Evolutionary conservation across 352 stramenopile genomes (phyloP), one percentile per base, ranked within the genome.

Genomic region (Aphanomyces invadans): DNA sequence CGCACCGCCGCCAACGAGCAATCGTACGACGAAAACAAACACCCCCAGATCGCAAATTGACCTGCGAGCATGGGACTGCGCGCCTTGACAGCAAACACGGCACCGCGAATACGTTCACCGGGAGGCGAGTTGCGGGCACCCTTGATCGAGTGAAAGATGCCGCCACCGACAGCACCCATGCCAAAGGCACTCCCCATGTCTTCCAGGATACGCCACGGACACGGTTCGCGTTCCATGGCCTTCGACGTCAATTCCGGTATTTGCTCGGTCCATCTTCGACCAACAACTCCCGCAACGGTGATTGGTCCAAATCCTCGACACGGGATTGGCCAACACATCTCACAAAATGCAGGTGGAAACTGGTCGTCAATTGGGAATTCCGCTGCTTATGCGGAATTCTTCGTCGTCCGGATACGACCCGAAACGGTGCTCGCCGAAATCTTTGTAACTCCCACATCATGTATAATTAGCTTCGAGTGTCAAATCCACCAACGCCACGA

Each of bases 141-240:
- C 74, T 98, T 98, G 70, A 98, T 90, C 31, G 88, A 95, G 80
- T 99, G 97, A 88, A 91, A 99, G 44, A 98, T 88, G 1, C 90
- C 91, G 70, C 97, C 97, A 51, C 97, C 97, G 31, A 96, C 84
- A 11, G 89, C 86, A 61, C 97, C 97, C 62, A 99, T 96, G 65
- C 96, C 84, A 78, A 99, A 99, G 46, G 96, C 96, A 65, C 96
- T 94, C 33, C 97, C 97, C 5, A 98, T 90, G 78, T 99, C 97
- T 74, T 99, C 97, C 9, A 99, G 83, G 73, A 99, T 99, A 56
- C 97, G 89, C 78, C 97, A 99, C 28, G 97, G 97, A 82, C 97
- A 99, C 49, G 97, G 97, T 71, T 99, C 96, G 62, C 96, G 83
- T 65, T 94, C 85, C 63, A 67, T 67, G 11, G 48, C 36, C 38